Conservation (phyloP, 192 early-diverging fungal genomes). For the Kappamyces sp. region DNA sequence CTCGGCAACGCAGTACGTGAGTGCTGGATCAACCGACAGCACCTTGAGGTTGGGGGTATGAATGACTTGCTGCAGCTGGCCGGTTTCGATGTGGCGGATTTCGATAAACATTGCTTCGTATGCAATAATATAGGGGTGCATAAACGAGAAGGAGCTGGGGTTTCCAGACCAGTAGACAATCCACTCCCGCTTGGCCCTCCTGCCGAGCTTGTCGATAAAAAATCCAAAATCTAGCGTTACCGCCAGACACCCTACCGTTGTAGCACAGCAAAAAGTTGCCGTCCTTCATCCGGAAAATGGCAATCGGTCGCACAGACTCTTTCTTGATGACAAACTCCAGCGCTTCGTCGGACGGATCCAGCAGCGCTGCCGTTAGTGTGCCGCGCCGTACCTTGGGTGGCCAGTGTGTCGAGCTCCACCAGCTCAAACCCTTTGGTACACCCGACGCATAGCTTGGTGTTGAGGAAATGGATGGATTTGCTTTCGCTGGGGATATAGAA, state of each 20-base stretch:
- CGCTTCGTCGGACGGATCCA: conserved; percentile 76
- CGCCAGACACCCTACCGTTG: conserved; percentile 57
- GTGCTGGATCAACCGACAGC: conserved; percentile 37
- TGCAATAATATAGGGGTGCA: conserved; percentile 81
- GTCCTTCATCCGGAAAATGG: conserved; percentile 71
- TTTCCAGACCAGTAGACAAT: conserved; percentile 82
- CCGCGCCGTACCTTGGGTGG: conserved; percentile 58
- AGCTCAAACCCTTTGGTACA: conserved; percentile 91
- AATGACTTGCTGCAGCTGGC: conserved; percentile 62
- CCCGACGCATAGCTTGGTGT: conserved; percentile 81
- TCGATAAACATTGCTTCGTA: conserved; percentile 90
- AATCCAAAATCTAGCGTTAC: conserved; percentile 75
- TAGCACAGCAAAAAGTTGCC: conserved; percentile 87
- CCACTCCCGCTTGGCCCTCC: conserved; percentile 65
- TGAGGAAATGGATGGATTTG: conserved; percentile 77
- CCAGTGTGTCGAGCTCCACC: conserved; percentile 75
- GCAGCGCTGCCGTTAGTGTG: conserved; percentile 43
- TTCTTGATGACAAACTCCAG: conserved; percentile 73
- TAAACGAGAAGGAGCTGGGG: conserved; percentile 76
- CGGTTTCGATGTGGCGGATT: conserved; percentile 74
- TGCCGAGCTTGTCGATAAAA: conserved; percentile 83
- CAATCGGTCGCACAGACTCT: conserved; percentile 72
- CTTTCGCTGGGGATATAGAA: conserved; percentile 91
- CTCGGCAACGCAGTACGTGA: conserved; percentile 23
- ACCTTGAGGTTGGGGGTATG: conserved; percentile 53